A percentile compares a stretch with the other conserved stretches of the same genome.
Conservation (phyloP, 208 protist genomes). For the Trypanosoma cruzi region DNA sequence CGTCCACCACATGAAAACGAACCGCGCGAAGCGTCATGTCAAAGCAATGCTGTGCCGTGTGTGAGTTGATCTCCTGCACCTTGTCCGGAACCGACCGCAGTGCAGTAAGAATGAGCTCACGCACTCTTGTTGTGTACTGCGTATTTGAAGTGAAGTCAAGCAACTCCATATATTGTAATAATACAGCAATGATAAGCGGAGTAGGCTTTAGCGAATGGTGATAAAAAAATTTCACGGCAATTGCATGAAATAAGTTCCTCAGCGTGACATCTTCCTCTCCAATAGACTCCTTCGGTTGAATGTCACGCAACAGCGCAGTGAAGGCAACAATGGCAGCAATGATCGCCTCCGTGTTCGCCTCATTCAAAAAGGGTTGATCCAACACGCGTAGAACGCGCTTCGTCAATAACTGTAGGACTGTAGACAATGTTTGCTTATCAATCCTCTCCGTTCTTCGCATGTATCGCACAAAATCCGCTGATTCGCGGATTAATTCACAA, state of each 20-base stretch:
- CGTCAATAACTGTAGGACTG: neutral
- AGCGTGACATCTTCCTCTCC: neutral
- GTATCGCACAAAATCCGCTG: conserved; percentile 23
- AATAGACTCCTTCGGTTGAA: neutral
- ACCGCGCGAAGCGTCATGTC: conserved; percentile 22
- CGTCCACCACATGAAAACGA: conserved; percentile 27
- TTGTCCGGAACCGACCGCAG: conserved; percentile 15
- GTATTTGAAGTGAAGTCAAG: conserved; percentile 22
- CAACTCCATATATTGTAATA: conserved; percentile 30
- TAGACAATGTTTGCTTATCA: neutral
- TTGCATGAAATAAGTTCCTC: conserved; percentile 4
- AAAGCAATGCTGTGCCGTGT: conserved; percentile 24
- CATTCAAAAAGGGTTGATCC: neutral
- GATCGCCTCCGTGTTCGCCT: neutral
- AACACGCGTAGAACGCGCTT: neutral
- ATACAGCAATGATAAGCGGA: neutral
- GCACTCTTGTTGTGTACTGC: conserved; percentile 22
- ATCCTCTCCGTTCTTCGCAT: neutral
- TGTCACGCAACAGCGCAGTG: neutral
- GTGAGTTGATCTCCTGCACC: conserved; percentile 5
- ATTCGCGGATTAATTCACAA: conserved; percentile 8
- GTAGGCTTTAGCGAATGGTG: neutral
- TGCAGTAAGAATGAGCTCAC: conserved; percentile 16
- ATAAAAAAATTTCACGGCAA: conserved; percentile 3
- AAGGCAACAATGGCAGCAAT: conserved; percentile 1